Percentiles rank a stretch among this genome's conserved stretches.
Conservation (phyloP, 1,139 yeast genomes). For the Hemisphaericaspora xylofermentans region DNA sequence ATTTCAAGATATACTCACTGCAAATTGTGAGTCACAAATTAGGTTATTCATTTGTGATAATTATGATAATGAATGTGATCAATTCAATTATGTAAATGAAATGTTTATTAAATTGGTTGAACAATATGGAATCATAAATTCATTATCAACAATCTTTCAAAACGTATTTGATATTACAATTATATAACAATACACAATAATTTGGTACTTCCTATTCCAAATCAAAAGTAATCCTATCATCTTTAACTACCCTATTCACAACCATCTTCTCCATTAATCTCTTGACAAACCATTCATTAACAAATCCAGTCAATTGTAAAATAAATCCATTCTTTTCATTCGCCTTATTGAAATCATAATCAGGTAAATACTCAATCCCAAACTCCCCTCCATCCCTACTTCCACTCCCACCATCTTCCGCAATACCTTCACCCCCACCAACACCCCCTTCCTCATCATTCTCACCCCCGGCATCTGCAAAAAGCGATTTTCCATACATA, state of each 20-base stretch:
- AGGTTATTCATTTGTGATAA: slow-evolving; percentile 13
- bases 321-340: slow-evolving; percentile 34
- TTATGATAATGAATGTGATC: slow-evolving; percentile 10
- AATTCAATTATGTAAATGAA: slow-evolving; percentile 11
- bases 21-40: slow-evolving; percentile 28
- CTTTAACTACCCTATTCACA: neutral
- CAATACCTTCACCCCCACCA: slow-evolving; percentile 3
- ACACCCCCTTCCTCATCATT: slow-evolving; percentile 5
- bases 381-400: slow-evolving; percentile 12
- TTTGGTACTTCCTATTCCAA: slow-evolving; percentile 16
- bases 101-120: slow-evolving; percentile 23
- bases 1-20: slow-evolving; percentile 23
- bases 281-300: slow-evolving; percentile 26
- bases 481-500: slow-evolving; percentile 30
- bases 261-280: slow-evolving; percentile 7
- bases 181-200: neutral
- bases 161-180: slow-evolving; percentile 18
- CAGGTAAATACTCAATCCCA: slow-evolving; percentile 25
- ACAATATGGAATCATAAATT: slow-evolving; percentile 27
- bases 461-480: slow-evolving; percentile 1
- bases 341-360: slow-evolving; percentile 35
- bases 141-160: slow-evolving; percentile 25
- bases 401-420: slow-evolving; percentile 12
- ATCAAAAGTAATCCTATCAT: slow-evolving; percentile 23
- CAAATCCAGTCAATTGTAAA: slow-evolving; percentile 27